phyloP scores from a whole-genome alignment of 768 basidiomycete genomes.

The Russula sp. region DNA sequence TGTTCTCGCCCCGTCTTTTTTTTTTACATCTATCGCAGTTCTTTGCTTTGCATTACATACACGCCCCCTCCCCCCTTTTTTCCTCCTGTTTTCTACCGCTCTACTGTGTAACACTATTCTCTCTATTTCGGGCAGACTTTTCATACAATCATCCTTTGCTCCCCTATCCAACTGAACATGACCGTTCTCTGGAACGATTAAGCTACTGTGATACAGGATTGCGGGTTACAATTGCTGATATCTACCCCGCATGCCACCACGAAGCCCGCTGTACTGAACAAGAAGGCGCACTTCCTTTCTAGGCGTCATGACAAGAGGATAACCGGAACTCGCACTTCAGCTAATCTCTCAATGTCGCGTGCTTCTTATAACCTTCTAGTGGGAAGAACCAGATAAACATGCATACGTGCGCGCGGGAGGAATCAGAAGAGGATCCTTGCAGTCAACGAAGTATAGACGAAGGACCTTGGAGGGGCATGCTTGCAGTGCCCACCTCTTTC shows the following conservation, averaged over 20 bases:
- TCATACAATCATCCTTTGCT: background rate
- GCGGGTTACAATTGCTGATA: background rate
- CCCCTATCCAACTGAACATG: background rate
- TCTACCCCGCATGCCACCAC: background rate
- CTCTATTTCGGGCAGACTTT: background rate
- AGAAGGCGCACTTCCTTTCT: background rate
- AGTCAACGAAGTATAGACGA: background rate
- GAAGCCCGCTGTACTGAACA: background rate
- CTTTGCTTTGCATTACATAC: slow-evolving; percentile 1
- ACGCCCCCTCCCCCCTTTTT: background rate
- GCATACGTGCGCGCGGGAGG: background rate
- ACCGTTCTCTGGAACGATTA: no score
- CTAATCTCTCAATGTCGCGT: background rate
- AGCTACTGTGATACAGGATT: background rate
- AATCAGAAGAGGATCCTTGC: background rate
- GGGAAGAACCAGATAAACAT: background rate
- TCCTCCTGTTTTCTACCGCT: background rate
- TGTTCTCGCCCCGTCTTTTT: background rate
- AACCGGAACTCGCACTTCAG: no score
- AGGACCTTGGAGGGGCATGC: background rate
- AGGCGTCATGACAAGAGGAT: background rate
- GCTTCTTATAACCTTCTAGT: background rate
- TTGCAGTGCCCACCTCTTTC: background rate
- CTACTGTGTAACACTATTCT: slow-evolving; percentile 16
- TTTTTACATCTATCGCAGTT: background rate